Percentiles rank a stretch among this genome's conserved stretches.
Evolutionary conservation across 106 monocot genomes (phyloP).

Genomic region (Phalaenopsis equestris): DNA sequence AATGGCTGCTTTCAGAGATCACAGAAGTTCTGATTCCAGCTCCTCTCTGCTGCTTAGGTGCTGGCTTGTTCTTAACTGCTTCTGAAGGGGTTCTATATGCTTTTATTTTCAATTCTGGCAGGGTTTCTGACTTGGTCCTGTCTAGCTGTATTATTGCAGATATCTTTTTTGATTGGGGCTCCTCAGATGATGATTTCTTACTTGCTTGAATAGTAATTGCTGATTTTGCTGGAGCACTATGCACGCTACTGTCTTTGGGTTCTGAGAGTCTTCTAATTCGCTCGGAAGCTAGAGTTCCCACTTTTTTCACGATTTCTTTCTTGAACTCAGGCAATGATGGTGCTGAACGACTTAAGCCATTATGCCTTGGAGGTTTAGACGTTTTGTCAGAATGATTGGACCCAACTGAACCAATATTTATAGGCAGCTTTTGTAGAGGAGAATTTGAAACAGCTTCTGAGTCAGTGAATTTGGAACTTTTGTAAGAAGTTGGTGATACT

Average conservation of each 20-base stretch:
- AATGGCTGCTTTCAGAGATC: conserved; percentile 14
- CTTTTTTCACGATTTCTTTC: conserved; percentile 29
- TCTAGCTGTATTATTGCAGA: conserved; percentile 49
- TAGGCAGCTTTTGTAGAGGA: conserved; percentile 26
- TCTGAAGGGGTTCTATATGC: conserved; percentile 16
- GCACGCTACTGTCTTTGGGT: conserved; percentile 22
- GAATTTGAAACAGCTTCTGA: conserved; percentile 44
- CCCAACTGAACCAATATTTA: conserved; percentile 14
- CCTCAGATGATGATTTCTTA: conserved; percentile 28
- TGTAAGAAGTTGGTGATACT: conserved; percentile 12
- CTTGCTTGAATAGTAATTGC: conserved; percentile 9
- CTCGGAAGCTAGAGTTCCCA: conserved; percentile 24
- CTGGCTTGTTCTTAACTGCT: conserved; percentile 6
- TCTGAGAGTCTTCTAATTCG: conserved; percentile 54
- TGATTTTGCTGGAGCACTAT: conserved; percentile 19
- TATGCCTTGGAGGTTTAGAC: conserved; percentile 21
- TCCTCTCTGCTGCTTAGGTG: conserved; percentile 20
- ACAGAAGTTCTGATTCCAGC: conserved; percentile 21
- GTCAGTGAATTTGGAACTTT: conserved; percentile 61
- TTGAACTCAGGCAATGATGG: conserved; percentile 39
- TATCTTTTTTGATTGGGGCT: conserved; percentile 31
- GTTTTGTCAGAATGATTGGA: conserved; percentile 27
- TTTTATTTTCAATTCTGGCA: conserved; percentile 61
- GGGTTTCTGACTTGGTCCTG: conserved; percentile 63
- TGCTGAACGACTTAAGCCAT: conserved; percentile 30